phyloP scores from a whole-genome alignment of 768 basidiomycete species.

The Mycena maculata region DNA sequence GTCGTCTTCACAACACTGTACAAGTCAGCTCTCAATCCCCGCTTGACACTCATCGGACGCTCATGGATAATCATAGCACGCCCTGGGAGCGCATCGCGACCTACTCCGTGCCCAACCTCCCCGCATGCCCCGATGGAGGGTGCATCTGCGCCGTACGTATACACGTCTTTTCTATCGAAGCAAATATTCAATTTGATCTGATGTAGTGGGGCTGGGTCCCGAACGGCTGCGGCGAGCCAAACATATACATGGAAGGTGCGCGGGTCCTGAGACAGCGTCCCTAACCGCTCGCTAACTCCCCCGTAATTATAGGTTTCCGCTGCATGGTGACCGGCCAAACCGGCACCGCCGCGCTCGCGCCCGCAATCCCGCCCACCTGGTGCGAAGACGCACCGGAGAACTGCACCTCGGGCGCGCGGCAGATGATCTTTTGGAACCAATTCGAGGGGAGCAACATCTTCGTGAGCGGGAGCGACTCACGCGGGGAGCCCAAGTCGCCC shows the following conservation, averaged over 20 bases:
- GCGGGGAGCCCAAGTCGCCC: constrained; percentile 54
- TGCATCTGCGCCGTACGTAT: constrained; percentile 57
- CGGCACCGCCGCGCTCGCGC: constrained; percentile 42
- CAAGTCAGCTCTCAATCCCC: no score
- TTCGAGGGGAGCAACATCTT: constrained; percentile 56
- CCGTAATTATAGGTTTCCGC: constrained; percentile 36
- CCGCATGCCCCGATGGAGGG: constrained; percentile 55
- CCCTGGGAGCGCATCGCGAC: constrained; percentile 58
- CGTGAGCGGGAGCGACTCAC: constrained; percentile 52
- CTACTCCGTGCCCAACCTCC: constrained; percentile 55
- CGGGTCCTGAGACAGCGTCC: no score
- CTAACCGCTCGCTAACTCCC: background rate
- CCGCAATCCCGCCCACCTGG: constrained; percentile 52
- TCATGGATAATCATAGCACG: constrained; percentile 43
- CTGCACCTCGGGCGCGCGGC: constrained; percentile 54
- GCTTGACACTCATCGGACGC: background rate
- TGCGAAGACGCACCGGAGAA: constrained; percentile 49
- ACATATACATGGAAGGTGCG: constrained; percentile 57
- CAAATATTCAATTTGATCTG: background rate
- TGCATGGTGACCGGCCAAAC: constrained; percentile 53
- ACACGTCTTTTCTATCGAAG: background rate
- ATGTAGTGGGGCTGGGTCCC: constrained; percentile 58
- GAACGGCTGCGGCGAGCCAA: constrained; percentile 54
- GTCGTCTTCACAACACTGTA: constrained; percentile 57
- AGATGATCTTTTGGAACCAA: constrained; percentile 60